Conservation (phyloP, 805 yeast genomes). For the Barnettozyma wickerhamii region DNA sequence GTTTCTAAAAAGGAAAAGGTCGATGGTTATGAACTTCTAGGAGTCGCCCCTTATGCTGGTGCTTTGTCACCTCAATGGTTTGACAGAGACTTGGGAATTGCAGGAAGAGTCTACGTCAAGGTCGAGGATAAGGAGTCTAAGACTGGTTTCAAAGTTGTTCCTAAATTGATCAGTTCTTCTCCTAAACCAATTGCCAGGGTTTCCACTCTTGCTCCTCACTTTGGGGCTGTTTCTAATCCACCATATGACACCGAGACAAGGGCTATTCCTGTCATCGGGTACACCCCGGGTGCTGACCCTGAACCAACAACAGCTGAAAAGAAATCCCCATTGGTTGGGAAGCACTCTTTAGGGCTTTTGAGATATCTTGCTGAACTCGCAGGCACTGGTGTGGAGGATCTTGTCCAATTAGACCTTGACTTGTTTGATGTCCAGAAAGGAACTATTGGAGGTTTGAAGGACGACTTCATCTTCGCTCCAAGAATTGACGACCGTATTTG, state of each 20-base stretch:
- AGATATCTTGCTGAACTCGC: slow-evolving; percentile 65
- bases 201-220: slow-evolving; percentile 85
- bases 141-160: slow-evolving; percentile 31
- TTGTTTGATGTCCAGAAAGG: slow-evolving; percentile 81
- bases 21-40: slow-evolving; percentile 74
- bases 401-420: slow-evolving; percentile 71
- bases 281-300: slow-evolving; percentile 32
- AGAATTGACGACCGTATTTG: slow-evolving; percentile 84
- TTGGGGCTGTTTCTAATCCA: slow-evolving; percentile 63
- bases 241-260: slow-evolving; percentile 77
- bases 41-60: slow-evolving; percentile 83
- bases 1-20: slow-evolving; percentile 52
- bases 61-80: slow-evolving; percentile 64
- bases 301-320: slow-evolving; percentile 57
- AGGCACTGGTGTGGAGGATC: slow-evolving; percentile 52
- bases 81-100: slow-evolving; percentile 84
- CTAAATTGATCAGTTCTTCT: slow-evolving; percentile 50
- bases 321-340: slow-evolving; percentile 59
- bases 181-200: slow-evolving; percentile 75
- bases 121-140: slow-evolving; percentile 27
- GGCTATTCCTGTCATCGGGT: slow-evolving; percentile 76
- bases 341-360: slow-evolving; percentile 63
- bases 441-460: slow-evolving; percentile 67
- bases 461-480: slow-evolving; percentile 77
- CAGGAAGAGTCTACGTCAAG: slow-evolving; percentile 66